Conservation (phyloP, 306 rosid species). For the Luffa acutangula region DNA sequence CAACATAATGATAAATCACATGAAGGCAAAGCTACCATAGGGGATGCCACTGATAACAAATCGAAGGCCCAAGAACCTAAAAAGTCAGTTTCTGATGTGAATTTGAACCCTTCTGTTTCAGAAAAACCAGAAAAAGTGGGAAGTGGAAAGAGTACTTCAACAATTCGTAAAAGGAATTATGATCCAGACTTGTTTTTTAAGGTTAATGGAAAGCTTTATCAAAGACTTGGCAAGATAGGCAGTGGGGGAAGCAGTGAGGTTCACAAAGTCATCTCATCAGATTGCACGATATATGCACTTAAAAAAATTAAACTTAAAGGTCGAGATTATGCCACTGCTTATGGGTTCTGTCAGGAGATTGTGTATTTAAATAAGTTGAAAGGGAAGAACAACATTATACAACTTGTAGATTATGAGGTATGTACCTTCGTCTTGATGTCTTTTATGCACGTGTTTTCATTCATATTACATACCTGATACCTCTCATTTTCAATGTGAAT, state of each 20-base stretch:
- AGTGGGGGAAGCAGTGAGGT: constrained; percentile 99
- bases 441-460: neutral
- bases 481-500: neutral
- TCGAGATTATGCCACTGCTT: constrained; percentile 93
- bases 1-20: constrained; percentile 23
- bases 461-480: neutral
- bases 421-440: constrained; percentile 11
- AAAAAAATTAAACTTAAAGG: constrained; percentile 88
- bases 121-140: constrained; percentile 54
- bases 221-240: constrained; percentile 97
- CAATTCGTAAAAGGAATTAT: constrained; percentile 55
- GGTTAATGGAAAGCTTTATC: constrained; percentile 94
- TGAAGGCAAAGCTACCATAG: constrained; percentile 26
- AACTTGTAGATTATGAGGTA: constrained; percentile 93
- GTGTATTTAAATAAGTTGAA: constrained; percentile 79
- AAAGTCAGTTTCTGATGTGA: constrained; percentile 32
- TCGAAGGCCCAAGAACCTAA: constrained; percentile 31
- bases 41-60: constrained; percentile 28
- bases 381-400: constrained; percentile 81
- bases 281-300: constrained; percentile 82
- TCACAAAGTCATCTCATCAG: constrained; percentile 94
- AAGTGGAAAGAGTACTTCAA: constrained; percentile 41
- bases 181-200: constrained; percentile 88
- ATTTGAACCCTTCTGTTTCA: constrained; percentile 40
- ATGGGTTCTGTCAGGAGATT: constrained; percentile 96